These are phyloP conservation scores for Amanita rimosa DNA, from an alignment of 768 basidiomycete species.

Conservation along the genomic window DNA sequence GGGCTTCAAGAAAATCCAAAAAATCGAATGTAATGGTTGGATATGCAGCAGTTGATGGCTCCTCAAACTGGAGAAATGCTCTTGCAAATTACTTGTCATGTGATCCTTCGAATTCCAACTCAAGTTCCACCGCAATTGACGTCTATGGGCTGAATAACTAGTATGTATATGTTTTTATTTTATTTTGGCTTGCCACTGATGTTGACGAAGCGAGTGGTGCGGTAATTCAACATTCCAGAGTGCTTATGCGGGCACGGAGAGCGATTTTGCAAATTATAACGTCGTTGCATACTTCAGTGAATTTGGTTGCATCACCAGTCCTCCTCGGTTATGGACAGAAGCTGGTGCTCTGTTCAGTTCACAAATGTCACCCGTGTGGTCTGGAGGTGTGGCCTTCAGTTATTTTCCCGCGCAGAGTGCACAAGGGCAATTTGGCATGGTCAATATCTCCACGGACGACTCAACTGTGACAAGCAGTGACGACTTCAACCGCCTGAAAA, in stretches of 20 bases:
- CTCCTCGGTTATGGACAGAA: conserved; percentile 74
- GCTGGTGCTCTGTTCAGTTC: conserved; percentile 58
- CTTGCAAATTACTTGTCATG: conserved; percentile 78
- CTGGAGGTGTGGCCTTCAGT: conserved; percentile 81
- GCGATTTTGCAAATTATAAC: conserved; percentile 51
- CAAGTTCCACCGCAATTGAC: conserved; percentile 60
- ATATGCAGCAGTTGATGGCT: conserved; percentile 79
- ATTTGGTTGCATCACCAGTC: conserved; percentile 59
- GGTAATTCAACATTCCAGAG: conserved; percentile 48
- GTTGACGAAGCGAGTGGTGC: conserved; percentile 64
- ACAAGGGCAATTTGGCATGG: conserved; percentile 76
- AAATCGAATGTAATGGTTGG: conserved; percentile 60
- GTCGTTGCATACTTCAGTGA: conserved; percentile 87
- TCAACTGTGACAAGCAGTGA: conserved; percentile 52
- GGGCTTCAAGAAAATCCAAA: conserved; percentile 42
- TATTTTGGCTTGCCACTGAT: neutral
- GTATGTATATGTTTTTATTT: conserved; percentile 27
- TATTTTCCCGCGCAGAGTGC: conserved; percentile 79
- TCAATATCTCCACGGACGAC: conserved; percentile 58
- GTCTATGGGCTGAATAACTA: conserved; percentile 84
- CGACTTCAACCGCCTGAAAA: conserved; percentile 58
- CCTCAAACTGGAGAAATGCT: conserved; percentile 44
- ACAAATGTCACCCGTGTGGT: conserved; percentile 72
- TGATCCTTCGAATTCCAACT: conserved; percentile 41
- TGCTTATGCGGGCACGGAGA: conserved; percentile 45